These are phyloP conservation scores for Saccharomyces hybrid DNA, from an alignment of 1,139 yeast genomes.

Conservation along the genomic window DNA sequence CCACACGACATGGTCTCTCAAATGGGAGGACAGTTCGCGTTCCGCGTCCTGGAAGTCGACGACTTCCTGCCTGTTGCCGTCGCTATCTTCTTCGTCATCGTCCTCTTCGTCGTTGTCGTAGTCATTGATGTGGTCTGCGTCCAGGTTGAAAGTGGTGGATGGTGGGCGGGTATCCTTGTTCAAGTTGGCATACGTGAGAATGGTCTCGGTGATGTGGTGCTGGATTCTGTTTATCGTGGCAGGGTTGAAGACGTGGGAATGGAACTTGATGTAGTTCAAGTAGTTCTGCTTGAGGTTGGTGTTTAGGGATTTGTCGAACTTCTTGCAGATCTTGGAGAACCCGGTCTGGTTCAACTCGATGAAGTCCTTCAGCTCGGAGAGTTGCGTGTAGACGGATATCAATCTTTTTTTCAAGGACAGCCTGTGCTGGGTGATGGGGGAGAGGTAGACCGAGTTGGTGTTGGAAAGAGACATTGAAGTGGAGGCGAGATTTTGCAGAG, in stretches of 20 bases:
- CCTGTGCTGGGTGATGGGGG: constrained; percentile 27
- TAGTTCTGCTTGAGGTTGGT: constrained; percentile 50
- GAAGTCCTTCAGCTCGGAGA: constrained; percentile 78
- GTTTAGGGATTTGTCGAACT: constrained; percentile 76
- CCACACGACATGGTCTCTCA: constrained; percentile 94
- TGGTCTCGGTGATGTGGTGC: constrained; percentile 35
- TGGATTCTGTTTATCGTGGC: constrained; percentile 41
- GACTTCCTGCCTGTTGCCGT: background rate
- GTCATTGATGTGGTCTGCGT: constrained; percentile 5
- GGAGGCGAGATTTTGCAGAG: background rate
- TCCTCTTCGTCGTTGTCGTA: background rate
- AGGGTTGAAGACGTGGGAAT: constrained; percentile 42
- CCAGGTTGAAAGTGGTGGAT: constrained; percentile 8
- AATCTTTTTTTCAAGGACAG: constrained; percentile 64
- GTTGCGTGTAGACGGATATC: constrained; percentile 57
- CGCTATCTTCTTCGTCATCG: background rate
- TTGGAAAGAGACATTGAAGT: constrained; percentile 10
- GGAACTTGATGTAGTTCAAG: constrained; percentile 35
- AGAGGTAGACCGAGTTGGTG: background rate
- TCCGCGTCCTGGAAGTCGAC: constrained; percentile 37
- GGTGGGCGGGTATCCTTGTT: constrained; percentile 18
- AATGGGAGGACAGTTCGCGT: constrained; percentile 61
- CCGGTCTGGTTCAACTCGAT: constrained; percentile 82
- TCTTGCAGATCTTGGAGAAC: constrained; percentile 78
- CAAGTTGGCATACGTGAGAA: constrained; percentile 40